Base-by-base conservation (phyloP, 148 eudicot species). In the Hydrangea macrophylla region DNA sequence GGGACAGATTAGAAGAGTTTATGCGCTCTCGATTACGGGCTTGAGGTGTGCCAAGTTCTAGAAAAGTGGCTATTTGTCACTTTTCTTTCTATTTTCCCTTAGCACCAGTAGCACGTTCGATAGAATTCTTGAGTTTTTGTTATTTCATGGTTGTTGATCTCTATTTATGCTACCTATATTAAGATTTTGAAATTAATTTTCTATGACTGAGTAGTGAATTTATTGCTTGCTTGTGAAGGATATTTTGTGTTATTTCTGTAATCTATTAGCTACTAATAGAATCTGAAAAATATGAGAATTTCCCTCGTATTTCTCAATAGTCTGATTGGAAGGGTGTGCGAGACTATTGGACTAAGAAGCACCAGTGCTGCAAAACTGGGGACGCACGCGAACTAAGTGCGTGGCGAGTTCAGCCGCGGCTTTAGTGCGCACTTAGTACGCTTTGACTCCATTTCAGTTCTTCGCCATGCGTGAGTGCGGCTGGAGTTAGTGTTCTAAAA, bases 1-100 rank as follows among this genome's bases (percentile, higher is more conserved):
- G 98, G 98, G 92, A 89, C 58, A 87, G 75, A 70, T 76, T 92
- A 58, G 98, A 92, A 84, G 88, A 89, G 55, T 89, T 89, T 61
- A 81, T 87, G 80, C 83, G 87, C 65, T 85, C 97, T 60, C 86
- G 92, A 12, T 87, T 92, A 50, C 92, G 80, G 57, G 80, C 83
- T 76, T 90, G 82, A 88, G 70, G 77, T 73, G 50, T 42, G 50
- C 39, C 33, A 35, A 30, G 69, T 61, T 50, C 62, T 26, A 57
- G 18, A 18, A 33, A 22, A 32, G 27, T 7, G 40, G 45, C 26
- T 69, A 70, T 39, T 62, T 72, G 70, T 62, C 69, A 58, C 48
- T 55, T 54, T 61, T 57, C 53, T 55, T 53, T 35, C 25, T 59
- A 27, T 70, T 51, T 62, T 30, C 63, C 30, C 27, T 17, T 48